These are phyloP conservation scores for Deakozyma indianensis DNA, from an alignment of 805 yeast species.

Conservation along the genomic window DNA sequence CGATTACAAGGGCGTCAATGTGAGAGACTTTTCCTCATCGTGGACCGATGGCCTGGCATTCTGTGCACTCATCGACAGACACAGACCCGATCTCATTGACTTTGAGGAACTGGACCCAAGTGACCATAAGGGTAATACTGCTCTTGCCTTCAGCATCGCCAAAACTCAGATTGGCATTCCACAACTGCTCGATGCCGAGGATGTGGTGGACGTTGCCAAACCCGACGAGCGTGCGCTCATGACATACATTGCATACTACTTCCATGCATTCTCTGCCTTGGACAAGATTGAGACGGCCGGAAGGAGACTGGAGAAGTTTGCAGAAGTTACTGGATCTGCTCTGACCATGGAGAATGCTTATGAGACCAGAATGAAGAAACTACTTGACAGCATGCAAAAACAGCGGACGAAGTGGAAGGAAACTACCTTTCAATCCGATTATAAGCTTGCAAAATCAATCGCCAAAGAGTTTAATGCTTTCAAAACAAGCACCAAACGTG, in stretches of 20 bases:
- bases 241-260: constrained; percentile 47
- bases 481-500: constrained; percentile 19
- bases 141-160: constrained; percentile 29
- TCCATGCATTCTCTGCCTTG: constrained; percentile 28
- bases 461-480: constrained; percentile 16
- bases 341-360: constrained; percentile 20
- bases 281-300: constrained; percentile 26
- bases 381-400: constrained; percentile 14
- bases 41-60: constrained; percentile 42
- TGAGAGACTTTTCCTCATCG: constrained; percentile 37
- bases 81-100: constrained; percentile 28
- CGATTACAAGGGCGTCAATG: constrained; percentile 22
- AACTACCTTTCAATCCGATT: constrained; percentile 13
- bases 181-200: constrained; percentile 39
- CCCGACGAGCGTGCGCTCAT: constrained; percentile 52
- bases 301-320: constrained; percentile 23
- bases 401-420: constrained; percentile 17
- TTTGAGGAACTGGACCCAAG: constrained; percentile 18
- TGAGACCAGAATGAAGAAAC: constrained; percentile 18
- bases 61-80: constrained; percentile 29
- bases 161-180: constrained; percentile 34
- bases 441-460: constrained; percentile 16
- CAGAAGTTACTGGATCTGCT: constrained; percentile 20
- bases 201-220: constrained; percentile 27
- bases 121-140: constrained; percentile 21